Conservation (phyloP, 2,329 filamentous ascomycete genomes). For the Beauveria sp. region DNA sequence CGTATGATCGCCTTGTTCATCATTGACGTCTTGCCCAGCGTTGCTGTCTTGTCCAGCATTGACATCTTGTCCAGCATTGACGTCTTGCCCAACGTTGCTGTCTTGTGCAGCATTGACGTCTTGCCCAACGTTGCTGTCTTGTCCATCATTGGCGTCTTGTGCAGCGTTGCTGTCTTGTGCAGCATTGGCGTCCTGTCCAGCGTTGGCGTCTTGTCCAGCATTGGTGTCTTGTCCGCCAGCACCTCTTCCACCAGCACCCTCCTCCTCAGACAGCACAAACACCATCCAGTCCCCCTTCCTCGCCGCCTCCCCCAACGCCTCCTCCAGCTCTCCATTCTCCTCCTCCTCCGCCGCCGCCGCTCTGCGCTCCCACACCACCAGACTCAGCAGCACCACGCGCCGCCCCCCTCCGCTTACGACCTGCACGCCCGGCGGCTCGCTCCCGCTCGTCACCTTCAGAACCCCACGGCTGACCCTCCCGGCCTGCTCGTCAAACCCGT, state of each 20-base stretch:
- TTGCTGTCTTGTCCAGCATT: too few species aligned
- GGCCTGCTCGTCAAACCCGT: neutral
- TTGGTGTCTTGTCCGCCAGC: too few species aligned
- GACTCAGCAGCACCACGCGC: conserved; percentile 10
- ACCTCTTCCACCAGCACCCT: neutral
- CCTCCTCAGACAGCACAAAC: neutral
- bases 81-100: too few species aligned
- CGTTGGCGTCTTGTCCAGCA: too few species aligned
- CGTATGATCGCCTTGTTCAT: too few species aligned
- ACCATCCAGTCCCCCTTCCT: conserved; percentile 9
- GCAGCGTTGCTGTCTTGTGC: too few species aligned
- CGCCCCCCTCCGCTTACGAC: neutral
- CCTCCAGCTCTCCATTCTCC: conserved; percentile 16
- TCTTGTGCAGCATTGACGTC: too few species aligned
- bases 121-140: too few species aligned
- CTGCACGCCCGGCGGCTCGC: neutral
- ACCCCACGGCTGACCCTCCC: neutral
- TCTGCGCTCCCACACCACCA: conserved; percentile 24
- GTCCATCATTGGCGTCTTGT: too few species aligned
- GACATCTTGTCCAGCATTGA: too few species aligned
- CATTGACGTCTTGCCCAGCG: too few species aligned
- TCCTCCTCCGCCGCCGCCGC: conserved; percentile 18
- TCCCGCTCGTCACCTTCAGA: neutral
- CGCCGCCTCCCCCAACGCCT: neutral
- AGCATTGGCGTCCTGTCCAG: too few species aligned